phyloP scores from a whole-genome alignment of 164 flowering plant genomes.

The Chloranthus sessilifolius region DNA sequence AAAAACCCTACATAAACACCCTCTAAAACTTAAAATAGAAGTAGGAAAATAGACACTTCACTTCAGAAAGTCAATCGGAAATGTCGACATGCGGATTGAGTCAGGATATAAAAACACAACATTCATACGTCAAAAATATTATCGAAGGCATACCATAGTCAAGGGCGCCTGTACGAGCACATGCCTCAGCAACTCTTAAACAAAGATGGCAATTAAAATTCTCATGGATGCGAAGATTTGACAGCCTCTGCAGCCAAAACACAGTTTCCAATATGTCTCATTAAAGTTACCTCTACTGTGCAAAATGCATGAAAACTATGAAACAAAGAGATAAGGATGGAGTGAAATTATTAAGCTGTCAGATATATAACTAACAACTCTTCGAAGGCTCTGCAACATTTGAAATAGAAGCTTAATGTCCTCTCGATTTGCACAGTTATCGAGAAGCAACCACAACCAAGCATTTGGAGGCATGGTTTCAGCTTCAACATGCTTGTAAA shows the following conservation, averaged over 20 bases:
- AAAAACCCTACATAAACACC: too few relatives aligned
- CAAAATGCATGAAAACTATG: not conserved
- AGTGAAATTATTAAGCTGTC: not conserved
- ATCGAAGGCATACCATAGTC: conserved; percentile 63
- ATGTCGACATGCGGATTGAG: too few relatives aligned
- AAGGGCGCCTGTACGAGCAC: conserved; percentile 75
- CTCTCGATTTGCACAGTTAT: conserved; percentile 51
- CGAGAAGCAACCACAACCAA: conserved; percentile 69
- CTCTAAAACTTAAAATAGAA: too few relatives aligned
- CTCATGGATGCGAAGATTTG: conserved; percentile 77
- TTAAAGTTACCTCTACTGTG: not conserved
- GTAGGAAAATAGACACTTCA: too few relatives aligned
- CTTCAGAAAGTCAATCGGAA: too few relatives aligned
- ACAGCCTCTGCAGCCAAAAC: conserved; percentile 62
- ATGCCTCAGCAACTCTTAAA: conserved; percentile 71
- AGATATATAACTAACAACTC: conserved; percentile 58
- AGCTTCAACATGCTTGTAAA: conserved; percentile 41
- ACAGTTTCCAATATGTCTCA: not conserved
- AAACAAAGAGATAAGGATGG: not conserved
- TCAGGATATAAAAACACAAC: not conserved
- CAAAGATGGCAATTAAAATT: conserved; percentile 75
- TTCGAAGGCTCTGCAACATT: conserved; percentile 56
- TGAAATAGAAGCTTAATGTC: conserved; percentile 75
- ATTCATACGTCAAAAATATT: not conserved
- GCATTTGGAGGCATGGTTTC: conserved; percentile 79